These are phyloP conservation scores for Coemansia sp. DNA, from an alignment of 192 early-diverging fungal genomes.

Conservation along the genomic window DNA sequence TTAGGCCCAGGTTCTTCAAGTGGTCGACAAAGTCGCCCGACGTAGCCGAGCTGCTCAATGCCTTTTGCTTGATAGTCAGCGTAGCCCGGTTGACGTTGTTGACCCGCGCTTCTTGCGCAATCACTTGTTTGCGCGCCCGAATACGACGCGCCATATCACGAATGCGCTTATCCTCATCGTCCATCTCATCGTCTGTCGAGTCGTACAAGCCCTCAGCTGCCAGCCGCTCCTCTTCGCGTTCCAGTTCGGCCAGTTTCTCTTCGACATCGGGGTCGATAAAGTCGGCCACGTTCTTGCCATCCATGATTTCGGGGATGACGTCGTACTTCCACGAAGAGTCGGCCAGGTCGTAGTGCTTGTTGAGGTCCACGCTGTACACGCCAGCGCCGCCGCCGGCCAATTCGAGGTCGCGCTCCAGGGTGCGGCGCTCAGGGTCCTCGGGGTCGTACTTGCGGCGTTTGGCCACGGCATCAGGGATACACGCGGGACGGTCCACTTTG, in stretches of 20 bases:
- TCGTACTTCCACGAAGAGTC: constrained; percentile 96
- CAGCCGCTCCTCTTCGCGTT: constrained; percentile 95
- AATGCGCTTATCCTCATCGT: constrained; percentile 81
- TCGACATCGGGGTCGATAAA: constrained; percentile 98
- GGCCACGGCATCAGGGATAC: constrained; percentile 75
- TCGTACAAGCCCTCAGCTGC: constrained; percentile 94
- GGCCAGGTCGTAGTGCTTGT: constrained; percentile 85
- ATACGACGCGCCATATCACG: constrained; percentile 76
- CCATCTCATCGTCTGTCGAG: constrained; percentile 66
- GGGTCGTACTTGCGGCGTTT: constrained; percentile 73
- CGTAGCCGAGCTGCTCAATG: constrained; percentile 14
- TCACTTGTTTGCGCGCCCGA: constrained; percentile 81
- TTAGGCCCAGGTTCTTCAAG: constrained; percentile 72
- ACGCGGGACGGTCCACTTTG: constrained; percentile 74
- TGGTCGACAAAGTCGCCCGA: constrained; percentile 70
- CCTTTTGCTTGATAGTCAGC: constrained; percentile 51
- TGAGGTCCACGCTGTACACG: constrained; percentile 93
- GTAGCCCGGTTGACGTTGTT: constrained; percentile 83
- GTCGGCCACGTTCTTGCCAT: constrained; percentile 98
- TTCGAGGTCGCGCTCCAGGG: constrained; percentile 91
- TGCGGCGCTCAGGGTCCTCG: constrained; percentile 77
- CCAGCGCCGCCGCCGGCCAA: constrained; percentile 88
- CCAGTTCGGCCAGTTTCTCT: constrained; percentile 89
- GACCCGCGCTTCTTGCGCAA: constrained; percentile 72
- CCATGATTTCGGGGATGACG: constrained; percentile 96